Evolutionary conservation across 169 alveolate genomes (phyloP), one percentile per base, ranked within the genome.

Genomic region (Eimeria maxima): DNA sequence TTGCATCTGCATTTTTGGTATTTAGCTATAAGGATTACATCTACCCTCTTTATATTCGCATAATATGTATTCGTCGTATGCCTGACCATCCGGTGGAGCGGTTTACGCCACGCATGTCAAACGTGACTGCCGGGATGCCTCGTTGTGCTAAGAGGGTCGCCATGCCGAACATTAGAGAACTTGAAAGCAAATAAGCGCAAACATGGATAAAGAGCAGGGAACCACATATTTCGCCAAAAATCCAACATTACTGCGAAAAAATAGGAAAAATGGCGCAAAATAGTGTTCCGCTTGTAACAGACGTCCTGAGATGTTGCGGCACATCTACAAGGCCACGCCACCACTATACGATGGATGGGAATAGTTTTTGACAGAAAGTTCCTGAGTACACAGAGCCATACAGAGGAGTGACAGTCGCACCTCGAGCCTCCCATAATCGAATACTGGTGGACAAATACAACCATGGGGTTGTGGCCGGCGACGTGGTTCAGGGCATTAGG

Each of bases 51-150:
- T 33, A 33, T 27, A 24, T 73, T 18, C 29, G 84, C 13, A 73
- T 27, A 73, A 73, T 44, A 27, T 24, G 33, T 73, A 16, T 73
- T 7, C n/a, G n/a, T 60, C 20, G 92, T 22, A 60, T 42, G 81
- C 29, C 71, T 69, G 67, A 95, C 96, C 97, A 57, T 29, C 98
- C 98, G 0, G 97, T 60, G 20, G 98, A 97, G 27, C 73, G 45
- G 29, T 95, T 95, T 57, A 95, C 97, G 10, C 98, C 98, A 29
- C 98, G 90, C 29, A 95, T 96, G 90, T 97, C 97, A 74, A 97
- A 97, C 42, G 97, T 91, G 4, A 97, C 71, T 16, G 93, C 83
- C 50, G 95, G 95, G 47, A 95, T 7, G n/a, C 96, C 96, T 6
- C 84, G 45, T 22, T 57, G 57, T 11, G 83, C 91, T 47, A 78